Base-by-base conservation (phyloP, 208 protist genomes). In the Leishmania arabica region DNA sequence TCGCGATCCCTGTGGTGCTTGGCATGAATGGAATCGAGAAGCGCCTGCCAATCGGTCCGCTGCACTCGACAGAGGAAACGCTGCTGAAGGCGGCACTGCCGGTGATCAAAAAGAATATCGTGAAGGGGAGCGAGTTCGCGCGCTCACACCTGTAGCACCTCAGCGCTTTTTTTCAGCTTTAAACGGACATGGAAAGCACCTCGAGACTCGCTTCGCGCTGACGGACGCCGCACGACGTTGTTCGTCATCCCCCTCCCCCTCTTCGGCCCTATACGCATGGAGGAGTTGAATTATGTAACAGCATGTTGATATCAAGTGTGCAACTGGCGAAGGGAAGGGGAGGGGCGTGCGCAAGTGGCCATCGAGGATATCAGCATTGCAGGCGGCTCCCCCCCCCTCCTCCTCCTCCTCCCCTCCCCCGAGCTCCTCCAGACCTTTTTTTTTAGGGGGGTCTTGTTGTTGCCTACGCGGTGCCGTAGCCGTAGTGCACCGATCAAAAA, bases 61-160 rank as follows among this genome's bases (percentile, higher is more conserved):
- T 98, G 51, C 88, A 82, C 49, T 21, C 77, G 19, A 70, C 58
- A 17, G 92, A 95, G 82, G 75, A 89, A 70, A 77, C 84, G 71
- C 37, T 92, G 0, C 82, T 93, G 51, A 71, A 82, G 66, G 84
- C 82, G 69, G 84, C 82, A 3, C 75, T 92, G 45, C 77, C 75
- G 15, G 85, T 87, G 40, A 87, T 97, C 77, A 86, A 92, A 79
- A 91, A 89, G 79, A 97, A 98, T 82, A 96, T 98, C 80, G 82
- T 69, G 47, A 95, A 88, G 85, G 95, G 95, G 77, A 81, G 78
- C 58, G 66, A 72, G 17, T 97, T 97, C 72, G 94, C 93, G 27
- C 85, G 85, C 58, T 92, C 94, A 27, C 95, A 97, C 84, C 84
- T 97, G 71, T 97, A 92, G 88, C n/a, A 4, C 49, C n/a, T 11